Conservation (phyloP, 345 rosid genomes). For the Rhizophora apiculata region DNA sequence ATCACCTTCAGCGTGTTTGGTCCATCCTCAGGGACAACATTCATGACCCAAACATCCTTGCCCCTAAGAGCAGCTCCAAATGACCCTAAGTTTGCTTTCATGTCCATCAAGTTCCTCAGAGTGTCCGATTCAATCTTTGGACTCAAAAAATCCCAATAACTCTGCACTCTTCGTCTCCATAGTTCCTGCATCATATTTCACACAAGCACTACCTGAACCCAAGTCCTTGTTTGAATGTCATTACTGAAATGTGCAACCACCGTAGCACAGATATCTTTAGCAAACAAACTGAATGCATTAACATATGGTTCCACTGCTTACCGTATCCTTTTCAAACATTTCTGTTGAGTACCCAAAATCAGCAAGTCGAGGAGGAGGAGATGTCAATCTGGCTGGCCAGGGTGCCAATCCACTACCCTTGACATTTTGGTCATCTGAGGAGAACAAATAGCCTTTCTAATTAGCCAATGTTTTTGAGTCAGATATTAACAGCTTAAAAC, state of each 20-base stretch:
- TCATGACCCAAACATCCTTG: conserved; percentile 90
- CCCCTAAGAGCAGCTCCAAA: conserved; percentile 79
- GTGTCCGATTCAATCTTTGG: conserved; percentile 66
- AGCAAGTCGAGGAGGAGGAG: conserved; percentile 85
- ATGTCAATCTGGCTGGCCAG: conserved; percentile 89
- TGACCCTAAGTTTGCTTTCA: conserved; percentile 92
- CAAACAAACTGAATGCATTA: neutral
- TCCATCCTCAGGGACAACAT: conserved; percentile 69
- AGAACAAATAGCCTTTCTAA: conserved; percentile 15
- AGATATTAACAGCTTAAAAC: neutral
- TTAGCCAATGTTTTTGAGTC: conserved; percentile 2
- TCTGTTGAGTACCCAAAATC: conserved; percentile 82
- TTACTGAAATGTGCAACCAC: neutral
- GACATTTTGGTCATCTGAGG: conserved; percentile 64
- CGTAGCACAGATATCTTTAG: neutral
- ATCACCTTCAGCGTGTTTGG: conserved; percentile 75
- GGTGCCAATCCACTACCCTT: conserved; percentile 94
- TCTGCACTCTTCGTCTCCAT: conserved; percentile 72
- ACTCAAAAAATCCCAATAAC: conserved; percentile 76
- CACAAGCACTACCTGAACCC: conserved; percentile 18
- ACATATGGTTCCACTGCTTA: conserved; percentile 22
- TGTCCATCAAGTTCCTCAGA: conserved; percentile 91
- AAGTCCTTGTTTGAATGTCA: neutral
- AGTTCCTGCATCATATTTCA: conserved; percentile 46
- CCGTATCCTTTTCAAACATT: conserved; percentile 84